These are phyloP conservation scores for Akanthomyces dipterigenus DNA, from an alignment of 2,329 filamentous ascomycete genomes.

Conservation along the genomic window DNA sequence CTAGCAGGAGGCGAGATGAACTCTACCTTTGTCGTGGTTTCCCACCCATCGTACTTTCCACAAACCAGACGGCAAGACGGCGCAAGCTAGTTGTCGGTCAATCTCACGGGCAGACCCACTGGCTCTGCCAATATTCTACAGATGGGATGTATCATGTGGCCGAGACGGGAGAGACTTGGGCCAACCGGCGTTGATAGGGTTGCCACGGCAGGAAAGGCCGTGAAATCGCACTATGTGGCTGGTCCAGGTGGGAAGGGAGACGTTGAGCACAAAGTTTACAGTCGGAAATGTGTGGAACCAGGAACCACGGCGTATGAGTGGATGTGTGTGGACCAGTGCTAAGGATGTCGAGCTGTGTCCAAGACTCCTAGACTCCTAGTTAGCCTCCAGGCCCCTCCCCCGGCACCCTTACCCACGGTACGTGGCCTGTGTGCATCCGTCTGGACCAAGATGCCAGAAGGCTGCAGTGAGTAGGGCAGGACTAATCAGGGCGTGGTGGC, in stretches of 20 bases:
- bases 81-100: slow-evolving; percentile 6
- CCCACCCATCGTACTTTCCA: not conserved
- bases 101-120: slow-evolving; percentile 7
- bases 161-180: slow-evolving; percentile 5
- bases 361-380: no score
- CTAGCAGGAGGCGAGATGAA: slow-evolving; percentile 7
- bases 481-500: not conserved
- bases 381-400: slow-evolving; percentile 3
- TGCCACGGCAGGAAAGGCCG: not conserved
- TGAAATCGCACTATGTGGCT: slow-evolving; percentile 8
- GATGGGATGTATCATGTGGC: slow-evolving; percentile 8
- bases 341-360: not conserved
- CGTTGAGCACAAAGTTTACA: slow-evolving; percentile 6
- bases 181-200: slow-evolving; percentile 8
- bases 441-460: not conserved
- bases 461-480: not conserved
- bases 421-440: slow-evolving; percentile 3
- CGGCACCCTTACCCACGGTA: slow-evolving; percentile 10
- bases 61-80: not conserved
- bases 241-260: slow-evolving; percentile 7
- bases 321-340: not conserved
- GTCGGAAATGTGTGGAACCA: slow-evolving; percentile 10
- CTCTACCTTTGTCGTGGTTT: not conserved
- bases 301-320: slow-evolving; percentile 4
- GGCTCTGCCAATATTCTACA: not conserved